Percentiles rank a stretch among this genome's conserved stretches.
These are phyloP conservation scores for Kwoniella heveanensis DNA, from an alignment of 768 basidiomycete genomes.

Conservation along the genomic window DNA sequence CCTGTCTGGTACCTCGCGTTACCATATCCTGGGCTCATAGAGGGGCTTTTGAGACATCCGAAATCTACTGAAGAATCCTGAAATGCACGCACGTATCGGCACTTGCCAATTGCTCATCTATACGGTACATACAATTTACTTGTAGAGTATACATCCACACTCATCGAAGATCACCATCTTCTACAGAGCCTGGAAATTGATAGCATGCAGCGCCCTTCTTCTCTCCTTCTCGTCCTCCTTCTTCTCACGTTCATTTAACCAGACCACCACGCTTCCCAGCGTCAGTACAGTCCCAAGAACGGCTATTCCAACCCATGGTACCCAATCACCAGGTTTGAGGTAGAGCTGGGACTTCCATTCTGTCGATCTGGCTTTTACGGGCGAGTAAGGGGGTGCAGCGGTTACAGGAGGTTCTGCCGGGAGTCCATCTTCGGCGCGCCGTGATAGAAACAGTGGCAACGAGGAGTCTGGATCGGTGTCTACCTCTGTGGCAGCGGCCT, in stretches of 20 bases:
- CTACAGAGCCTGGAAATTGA: slow-evolving; percentile 82
- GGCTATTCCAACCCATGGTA: slow-evolving; percentile 92
- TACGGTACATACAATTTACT: background rate
- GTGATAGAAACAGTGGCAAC: no score
- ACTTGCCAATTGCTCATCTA: background rate
- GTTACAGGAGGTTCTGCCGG: no score
- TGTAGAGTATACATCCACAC: no score
- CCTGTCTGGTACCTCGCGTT: background rate
- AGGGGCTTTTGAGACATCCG: background rate
- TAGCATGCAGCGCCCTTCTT: slow-evolving; percentile 83
- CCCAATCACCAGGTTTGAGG: slow-evolving; percentile 92
- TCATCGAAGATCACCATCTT: no score
- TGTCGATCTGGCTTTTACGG: slow-evolving; percentile 32
- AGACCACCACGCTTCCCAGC: slow-evolving; percentile 78
- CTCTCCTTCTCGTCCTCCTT: slow-evolving; percentile 92
- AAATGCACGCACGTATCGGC: background rate
- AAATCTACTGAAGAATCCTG: background rate
- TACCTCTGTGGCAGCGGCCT: background rate
- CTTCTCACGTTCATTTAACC: slow-evolving; percentile 91
- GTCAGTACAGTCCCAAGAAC: slow-evolving; percentile 72
- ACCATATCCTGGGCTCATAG: background rate
- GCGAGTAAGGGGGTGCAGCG: background rate
- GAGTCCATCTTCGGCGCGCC: background rate
- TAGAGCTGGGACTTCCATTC: slow-evolving; percentile 87
- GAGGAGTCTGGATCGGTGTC: background rate